Evolutionary conservation across 495 filamentous ascomycete genomes (phyloP), one percentile per base, ranked within the genome.

Genomic region (Platismatia glauca): DNA sequence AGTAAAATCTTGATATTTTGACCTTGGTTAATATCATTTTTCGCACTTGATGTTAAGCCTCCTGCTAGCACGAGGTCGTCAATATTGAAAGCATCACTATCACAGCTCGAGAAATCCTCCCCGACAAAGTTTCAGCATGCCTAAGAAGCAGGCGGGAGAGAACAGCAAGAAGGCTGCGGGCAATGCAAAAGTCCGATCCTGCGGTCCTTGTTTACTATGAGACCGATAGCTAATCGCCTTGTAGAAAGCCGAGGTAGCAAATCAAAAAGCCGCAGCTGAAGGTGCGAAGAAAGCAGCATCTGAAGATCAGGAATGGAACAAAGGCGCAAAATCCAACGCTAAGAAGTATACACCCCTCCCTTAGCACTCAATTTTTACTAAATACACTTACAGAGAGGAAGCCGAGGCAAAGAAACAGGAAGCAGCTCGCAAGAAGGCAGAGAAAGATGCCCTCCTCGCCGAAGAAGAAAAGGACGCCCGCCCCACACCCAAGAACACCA

Each of bases 91-190:
- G 18, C 5, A 18, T 12, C 16, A 3, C 0, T 31, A 0, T 18
- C 24, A 24, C 24, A 29, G 22, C 4, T 31, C 18, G 13, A 52
- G 48, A 11, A 18, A 18, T 31, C 48, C 16, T n/a, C 44, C n/a
- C 44, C 44, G 48, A 31, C 4, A 29, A 46, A 43, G 20, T 9
- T 24, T 35, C 65, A 69, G 22, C 62, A 86, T 83, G 82, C 78
- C 74, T 55, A 90, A 89, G 75, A 95, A 90, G 75, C 78, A 75
- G 60, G 78, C 71, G 27, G 82, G 78, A 18, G 89, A 91, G 67
- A 89, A 86, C 76, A 87, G 83, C 69, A 97, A 96, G 79, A 97
- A 97, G 78, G 92, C 78, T 0, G 83, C 84, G 3, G 95, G 94
- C 67, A 89, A 97, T 69, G 91, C 93, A 68, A 78, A 77, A 57